These are phyloP conservation scores for Pholiota molesta DNA, from an alignment of 768 basidiomycete genomes.

Conservation along the genomic window DNA sequence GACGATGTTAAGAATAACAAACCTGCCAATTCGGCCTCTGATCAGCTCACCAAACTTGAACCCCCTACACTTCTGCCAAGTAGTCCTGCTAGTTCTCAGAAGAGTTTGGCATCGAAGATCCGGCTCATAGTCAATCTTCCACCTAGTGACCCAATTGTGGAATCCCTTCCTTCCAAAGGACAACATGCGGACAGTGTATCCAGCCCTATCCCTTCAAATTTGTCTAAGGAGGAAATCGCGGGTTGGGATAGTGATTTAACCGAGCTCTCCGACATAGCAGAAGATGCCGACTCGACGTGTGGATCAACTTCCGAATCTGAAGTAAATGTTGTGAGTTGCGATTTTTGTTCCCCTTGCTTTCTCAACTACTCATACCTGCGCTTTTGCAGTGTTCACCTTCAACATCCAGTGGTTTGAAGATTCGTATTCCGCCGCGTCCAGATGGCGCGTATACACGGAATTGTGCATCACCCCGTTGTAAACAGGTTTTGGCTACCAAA, in stretches of 20 bases:
- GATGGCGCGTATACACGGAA: conserved; percentile 6
- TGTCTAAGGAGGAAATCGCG: not conserved
- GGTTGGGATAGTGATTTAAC: conserved; percentile 40
- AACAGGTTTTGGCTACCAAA: conserved; percentile 30
- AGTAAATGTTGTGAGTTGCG: not conserved
- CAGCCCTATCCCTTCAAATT: not conserved
- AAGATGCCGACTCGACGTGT: conserved; percentile 4
- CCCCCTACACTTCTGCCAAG: not conserved
- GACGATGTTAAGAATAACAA: not conserved
- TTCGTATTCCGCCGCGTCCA: conserved; percentile 36
- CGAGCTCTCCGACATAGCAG: conserved; percentile 31
- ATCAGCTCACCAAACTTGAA: not conserved
- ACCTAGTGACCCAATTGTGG: not conserved
- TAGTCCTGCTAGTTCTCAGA: not conserved
- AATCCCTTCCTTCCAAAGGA: not conserved
- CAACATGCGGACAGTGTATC: not conserved
- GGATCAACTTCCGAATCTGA: conserved; percentile 20
- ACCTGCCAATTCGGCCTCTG: too few relatives aligned
- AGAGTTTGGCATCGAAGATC: not conserved
- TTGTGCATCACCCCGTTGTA: conserved; percentile 39
- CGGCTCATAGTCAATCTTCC: not conserved
- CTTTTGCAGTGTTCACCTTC: conserved; percentile 3
- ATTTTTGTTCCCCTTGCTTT: not conserved
- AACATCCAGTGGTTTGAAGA: conserved; percentile 28
- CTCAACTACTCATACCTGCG: not conserved